Evolutionary conservation across 495 filamentous ascomycete species (phyloP).

Genomic region (Platismatia glauca): DNA sequence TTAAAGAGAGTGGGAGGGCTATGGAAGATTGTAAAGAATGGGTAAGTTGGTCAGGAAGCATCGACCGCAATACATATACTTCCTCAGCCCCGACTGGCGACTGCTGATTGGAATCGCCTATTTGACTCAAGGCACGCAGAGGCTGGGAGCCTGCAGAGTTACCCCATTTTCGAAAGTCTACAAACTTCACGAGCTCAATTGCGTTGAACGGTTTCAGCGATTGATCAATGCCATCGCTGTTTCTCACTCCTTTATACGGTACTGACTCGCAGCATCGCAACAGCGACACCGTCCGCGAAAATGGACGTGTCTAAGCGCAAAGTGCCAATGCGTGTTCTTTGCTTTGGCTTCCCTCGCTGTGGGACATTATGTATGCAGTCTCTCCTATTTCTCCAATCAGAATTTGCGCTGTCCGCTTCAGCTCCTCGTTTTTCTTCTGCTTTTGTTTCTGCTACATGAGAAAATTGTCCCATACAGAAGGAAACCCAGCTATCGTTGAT

Average conservation of each 20-base stretch:
- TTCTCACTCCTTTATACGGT: neutral
- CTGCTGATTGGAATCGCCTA: neutral
- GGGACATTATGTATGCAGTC: neutral
- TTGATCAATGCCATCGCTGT: neutral
- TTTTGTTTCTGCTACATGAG: neutral
- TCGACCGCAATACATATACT: neutral
- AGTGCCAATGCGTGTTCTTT: neutral
- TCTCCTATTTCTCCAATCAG: neutral
- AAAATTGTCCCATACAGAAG: neutral
- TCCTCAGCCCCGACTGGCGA: neutral
- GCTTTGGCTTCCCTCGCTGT: neutral
- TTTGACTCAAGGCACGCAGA: neutral
- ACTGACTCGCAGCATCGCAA: neutral
- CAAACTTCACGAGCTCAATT: neutral
- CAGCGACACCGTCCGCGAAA: neutral
- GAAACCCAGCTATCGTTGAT: neutral
- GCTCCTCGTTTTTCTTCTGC: neutral
- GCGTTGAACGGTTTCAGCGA: neutral
- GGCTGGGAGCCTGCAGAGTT: neutral
- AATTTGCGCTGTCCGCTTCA: neutral
- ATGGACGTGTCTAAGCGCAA: neutral
- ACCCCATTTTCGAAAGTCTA: too few species aligned
- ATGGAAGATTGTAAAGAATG: conserved; percentile 34
- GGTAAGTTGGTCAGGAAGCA: neutral
- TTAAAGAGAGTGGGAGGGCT: conserved; percentile 42